Evolutionary conservation across 768 basidiomycete genomes (phyloP), one percentile per base, ranked within the genome.

Genomic region (Cytidiella melzeri): DNA sequence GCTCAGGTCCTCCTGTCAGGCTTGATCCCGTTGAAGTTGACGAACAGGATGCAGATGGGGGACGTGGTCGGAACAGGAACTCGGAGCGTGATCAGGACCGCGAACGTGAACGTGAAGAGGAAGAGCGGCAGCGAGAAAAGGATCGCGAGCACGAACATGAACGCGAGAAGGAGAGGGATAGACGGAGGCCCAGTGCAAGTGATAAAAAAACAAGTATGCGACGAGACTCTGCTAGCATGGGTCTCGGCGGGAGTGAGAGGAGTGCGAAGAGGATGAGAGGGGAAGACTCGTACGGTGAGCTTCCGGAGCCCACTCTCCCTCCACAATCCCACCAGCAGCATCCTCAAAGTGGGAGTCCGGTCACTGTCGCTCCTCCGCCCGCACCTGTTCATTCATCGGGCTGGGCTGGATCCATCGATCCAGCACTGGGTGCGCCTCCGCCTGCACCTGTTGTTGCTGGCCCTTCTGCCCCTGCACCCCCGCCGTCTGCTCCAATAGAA

Each of bases 391-490:
- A 56, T 1, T 50, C 53, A 21, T 48, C 46, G 4, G 20, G 52
- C 7, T 41, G 54, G 26, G 51, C 57, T 5, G 19, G 51, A 2
- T 50, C 47, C 37, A 41, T 50, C 50, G 60, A 61, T 19, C 56
- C 60, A 21, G 25, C 25, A 26, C 21, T 66, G 69, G 41, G 61
- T 63, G 37, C 64, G 65, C 5, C 65, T 66, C 37, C 62, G 65
- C 39, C 40, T 52, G 52, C 24, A 13, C 51, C 52, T 27, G 53
- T 52, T 19, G 47, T 51, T 13, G 62, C 59, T 39, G 62, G 55
- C 41, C 62, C 58, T 6, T 59, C 58, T 9, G 52, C 56, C 4
- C 59, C 58, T n/a, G 47, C 55, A 45, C 30, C 57, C 39, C 44
- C 41, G 27, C 48, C 48, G 30, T 20, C 20, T 20, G 39, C 23